These are phyloP conservation scores for Arctium lappa DNA, from an alignment of 129 eudicot species.

Conservation along the genomic window DNA sequence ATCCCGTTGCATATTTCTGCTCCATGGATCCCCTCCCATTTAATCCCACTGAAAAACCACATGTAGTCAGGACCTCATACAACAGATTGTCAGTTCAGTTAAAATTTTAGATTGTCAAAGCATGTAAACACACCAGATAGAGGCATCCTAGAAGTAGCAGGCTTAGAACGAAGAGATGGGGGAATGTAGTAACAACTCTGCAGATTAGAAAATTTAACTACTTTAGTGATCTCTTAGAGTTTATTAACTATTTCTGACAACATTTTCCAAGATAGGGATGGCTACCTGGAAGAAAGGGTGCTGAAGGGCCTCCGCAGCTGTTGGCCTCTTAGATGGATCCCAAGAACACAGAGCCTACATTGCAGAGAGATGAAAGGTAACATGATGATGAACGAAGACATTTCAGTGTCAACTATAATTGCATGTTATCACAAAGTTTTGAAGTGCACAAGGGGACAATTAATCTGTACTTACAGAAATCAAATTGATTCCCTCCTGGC, in stretches of 20 bases:
- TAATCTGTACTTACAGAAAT: constrained; percentile 46
- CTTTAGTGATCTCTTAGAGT: neutral
- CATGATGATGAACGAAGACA: neutral
- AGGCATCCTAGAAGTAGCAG: constrained; percentile 54
- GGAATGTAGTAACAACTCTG: constrained; percentile 92
- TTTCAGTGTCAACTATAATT: neutral
- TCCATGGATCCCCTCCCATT: constrained; percentile 35
- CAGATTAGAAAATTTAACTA: neutral
- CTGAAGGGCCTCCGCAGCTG: constrained; percentile 85
- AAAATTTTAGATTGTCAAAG: neutral
- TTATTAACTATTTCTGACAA: neutral
- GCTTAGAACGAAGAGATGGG: constrained; percentile 75
- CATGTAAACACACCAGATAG: constrained; percentile 49
- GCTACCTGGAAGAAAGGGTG: constrained; percentile 95
- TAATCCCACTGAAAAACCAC: constrained; percentile 41
- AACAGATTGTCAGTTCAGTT: neutral
- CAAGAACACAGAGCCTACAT: constrained; percentile 84
- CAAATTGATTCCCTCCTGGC: constrained; percentile 67
- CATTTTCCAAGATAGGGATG: neutral
- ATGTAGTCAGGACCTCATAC: constrained; percentile 5
- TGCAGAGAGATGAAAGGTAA: neutral
- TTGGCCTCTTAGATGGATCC: constrained; percentile 93
- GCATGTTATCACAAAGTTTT: neutral
- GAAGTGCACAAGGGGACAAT: neutral
- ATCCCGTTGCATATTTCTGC: constrained; percentile 48